Conservation (phyloP, 2,329 filamentous ascomycete species). For the Helminthosporium solani region DNA sequence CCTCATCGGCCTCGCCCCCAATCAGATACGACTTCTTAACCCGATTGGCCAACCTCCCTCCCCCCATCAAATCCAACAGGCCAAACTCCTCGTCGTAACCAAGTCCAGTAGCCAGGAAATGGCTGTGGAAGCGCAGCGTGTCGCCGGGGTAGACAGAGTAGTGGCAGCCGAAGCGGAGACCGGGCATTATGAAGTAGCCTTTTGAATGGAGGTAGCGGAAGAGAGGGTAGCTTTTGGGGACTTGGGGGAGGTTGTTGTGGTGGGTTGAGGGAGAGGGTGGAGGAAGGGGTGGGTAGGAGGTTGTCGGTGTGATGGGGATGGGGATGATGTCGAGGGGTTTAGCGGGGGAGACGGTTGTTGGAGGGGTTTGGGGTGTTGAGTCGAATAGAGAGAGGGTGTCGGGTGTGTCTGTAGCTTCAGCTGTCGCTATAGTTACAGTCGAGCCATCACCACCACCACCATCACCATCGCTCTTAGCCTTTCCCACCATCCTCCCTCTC, state of each 20-base stretch:
- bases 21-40: conserved; percentile 96
- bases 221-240: conserved; percentile 62
- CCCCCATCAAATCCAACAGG: conserved; percentile 80
- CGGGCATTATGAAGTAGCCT: conserved; percentile 87
- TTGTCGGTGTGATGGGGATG: conserved; percentile 48
- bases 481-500: conserved; percentile 46
- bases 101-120: conserved; percentile 82
- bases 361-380: conserved; percentile 9
- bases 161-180: conserved; percentile 88
- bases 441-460: not conserved
- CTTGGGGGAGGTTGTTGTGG: conserved; percentile 36
- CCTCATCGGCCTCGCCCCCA: conserved; percentile 53
- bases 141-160: conserved; percentile 96
- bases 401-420: too few relatives aligned
- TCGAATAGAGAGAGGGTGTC: conserved; percentile 38
- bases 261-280: conserved; percentile 15
- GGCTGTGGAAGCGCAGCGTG: conserved; percentile 89
- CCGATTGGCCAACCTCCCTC: conserved; percentile 84
- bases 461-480: conserved; percentile 7
- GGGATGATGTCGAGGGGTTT: conserved; percentile 50
- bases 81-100: conserved; percentile 87
- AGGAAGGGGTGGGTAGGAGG: conserved; percentile 45
- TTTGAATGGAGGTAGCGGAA: conserved; percentile 76
- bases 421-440: too few relatives aligned
- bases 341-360: conserved; percentile 28